phyloP scores from a whole-genome alignment of 78 protist genomes.

The Dictyostelium capitatum region DNA sequence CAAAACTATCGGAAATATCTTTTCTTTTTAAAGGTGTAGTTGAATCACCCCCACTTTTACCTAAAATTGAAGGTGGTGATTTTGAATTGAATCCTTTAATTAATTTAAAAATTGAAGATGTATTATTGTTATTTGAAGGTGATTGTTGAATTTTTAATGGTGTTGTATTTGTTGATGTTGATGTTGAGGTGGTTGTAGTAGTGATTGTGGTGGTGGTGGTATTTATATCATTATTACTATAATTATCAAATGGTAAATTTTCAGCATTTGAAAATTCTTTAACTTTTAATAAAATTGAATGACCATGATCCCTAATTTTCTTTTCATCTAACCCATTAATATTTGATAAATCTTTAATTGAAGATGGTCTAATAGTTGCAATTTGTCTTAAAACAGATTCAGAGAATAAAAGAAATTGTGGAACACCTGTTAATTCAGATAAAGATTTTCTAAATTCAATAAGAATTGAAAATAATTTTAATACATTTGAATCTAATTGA shows the following conservation, averaged over 20 bases:
- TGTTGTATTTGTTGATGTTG: background rate
- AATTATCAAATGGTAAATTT: background rate
- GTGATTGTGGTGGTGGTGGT: background rate
- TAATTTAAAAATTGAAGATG: background rate
- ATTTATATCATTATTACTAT: background rate
- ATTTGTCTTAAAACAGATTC: slow-evolving; percentile 16
- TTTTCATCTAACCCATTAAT: slow-evolving; percentile 52
- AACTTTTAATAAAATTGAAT: slow-evolving; percentile 19
- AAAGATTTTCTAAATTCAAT: slow-evolving; percentile 18
- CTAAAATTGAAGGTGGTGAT: too few species aligned
- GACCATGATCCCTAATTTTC: slow-evolving; percentile 43
- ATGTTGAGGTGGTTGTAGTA: background rate
- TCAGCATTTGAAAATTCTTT: slow-evolving; percentile 10
- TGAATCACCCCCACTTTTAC: too few species aligned
- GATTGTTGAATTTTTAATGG: background rate
- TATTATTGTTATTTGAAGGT: too few species aligned
- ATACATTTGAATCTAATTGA: background rate
- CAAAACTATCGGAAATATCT: too few species aligned
- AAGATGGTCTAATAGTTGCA: background rate
- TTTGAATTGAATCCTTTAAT: background rate
- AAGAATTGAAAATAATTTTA: slow-evolving; percentile 2
- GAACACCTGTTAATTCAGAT: background rate
- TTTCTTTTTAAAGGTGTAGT: too few species aligned
- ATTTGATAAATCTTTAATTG: background rate
- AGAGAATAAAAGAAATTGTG: slow-evolving; percentile 35